Evolutionary conservation across 176 grass and related monocot species (phyloP).

Genomic region (Dendrocalamus sinicus): DNA sequence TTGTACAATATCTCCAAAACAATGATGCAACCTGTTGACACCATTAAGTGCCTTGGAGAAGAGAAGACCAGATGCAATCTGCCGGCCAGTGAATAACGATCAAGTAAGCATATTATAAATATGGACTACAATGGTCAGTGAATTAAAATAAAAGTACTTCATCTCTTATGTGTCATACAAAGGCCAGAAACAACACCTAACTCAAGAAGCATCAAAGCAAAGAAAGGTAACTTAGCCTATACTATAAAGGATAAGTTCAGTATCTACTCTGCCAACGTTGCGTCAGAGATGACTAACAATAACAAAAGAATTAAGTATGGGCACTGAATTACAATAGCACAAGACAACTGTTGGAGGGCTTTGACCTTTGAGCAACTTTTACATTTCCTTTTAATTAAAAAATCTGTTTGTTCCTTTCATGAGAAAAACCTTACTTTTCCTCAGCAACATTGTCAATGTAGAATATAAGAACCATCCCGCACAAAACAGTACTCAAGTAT

Average conservation of each 20-base stretch:
- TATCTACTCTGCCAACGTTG: slow-evolving; percentile 2
- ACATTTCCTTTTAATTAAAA: slow-evolving; percentile 23
- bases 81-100: slow-evolving; percentile 28
- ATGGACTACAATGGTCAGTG: neutral
- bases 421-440: slow-evolving; percentile 70
- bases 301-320: slow-evolving; percentile 21
- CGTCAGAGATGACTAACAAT: neutral
- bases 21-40: slow-evolving; percentile 80
- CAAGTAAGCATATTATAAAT: slow-evolving; percentile 19
- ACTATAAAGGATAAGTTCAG: slow-evolving; percentile 7
- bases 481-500: slow-evolving; percentile 86
- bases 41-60: slow-evolving; percentile 93
- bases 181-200: neutral
- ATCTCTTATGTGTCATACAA: slow-evolving; percentile 13
- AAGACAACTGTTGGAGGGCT: slow-evolving; percentile 14
- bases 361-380: neutral
- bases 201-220: slow-evolving; percentile 28
- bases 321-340: neutral
- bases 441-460: slow-evolving; percentile 92
- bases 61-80: slow-evolving; percentile 98
- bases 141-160: slow-evolving; percentile 13
- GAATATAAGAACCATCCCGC: slow-evolving; percentile 92
- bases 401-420: neutral
- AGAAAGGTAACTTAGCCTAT: slow-evolving; percentile 1
- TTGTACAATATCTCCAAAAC: slow-evolving; percentile 81